These are phyloP conservation scores for Niveomyces coronatus DNA, from an alignment of 2,329 filamentous ascomycete genomes.

Conservation along the genomic window DNA sequence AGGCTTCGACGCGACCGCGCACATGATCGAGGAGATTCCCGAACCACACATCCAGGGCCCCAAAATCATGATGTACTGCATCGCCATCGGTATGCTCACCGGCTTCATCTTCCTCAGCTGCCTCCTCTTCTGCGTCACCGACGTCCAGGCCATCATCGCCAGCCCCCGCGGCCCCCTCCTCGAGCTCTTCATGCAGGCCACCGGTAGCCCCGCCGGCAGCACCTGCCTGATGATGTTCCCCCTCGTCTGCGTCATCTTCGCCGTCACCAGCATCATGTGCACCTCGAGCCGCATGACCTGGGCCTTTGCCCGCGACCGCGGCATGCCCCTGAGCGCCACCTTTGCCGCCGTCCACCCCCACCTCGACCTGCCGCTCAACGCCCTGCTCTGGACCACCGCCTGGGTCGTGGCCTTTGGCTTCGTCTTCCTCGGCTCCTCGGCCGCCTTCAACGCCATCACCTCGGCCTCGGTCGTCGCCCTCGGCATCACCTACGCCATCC, in stretches of 20 bases:
- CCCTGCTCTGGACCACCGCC: conserved; percentile 47
- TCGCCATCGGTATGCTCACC: conserved; percentile 52
- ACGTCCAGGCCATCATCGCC: conserved; percentile 44
- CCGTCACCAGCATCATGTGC: conserved; percentile 53
- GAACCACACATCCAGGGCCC: conserved; percentile 48
- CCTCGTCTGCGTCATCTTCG: conserved; percentile 52
- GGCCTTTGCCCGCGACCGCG: conserved; percentile 54
- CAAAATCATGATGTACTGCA: conserved; percentile 56
- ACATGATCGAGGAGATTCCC: conserved; percentile 50
- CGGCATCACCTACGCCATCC: conserved; percentile 64
- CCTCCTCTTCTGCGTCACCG: conserved; percentile 52
- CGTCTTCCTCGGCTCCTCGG: conserved; percentile 54
- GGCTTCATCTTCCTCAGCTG: conserved; percentile 52
- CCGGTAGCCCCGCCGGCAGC: conserved; percentile 48
- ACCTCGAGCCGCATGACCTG: conserved; percentile 57
- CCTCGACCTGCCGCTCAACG: conserved; percentile 58
- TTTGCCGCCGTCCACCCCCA: conserved; percentile 52
- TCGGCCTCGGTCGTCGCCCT: conserved; percentile 62
- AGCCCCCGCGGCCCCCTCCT: conserved; percentile 48
- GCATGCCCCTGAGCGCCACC: conserved; percentile 49
- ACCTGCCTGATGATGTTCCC: conserved; percentile 57
- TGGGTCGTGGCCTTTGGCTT: conserved; percentile 58
- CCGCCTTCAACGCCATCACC: conserved; percentile 62
- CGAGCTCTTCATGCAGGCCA: conserved; percentile 54
- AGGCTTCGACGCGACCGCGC: conserved; percentile 38